Evolutionary conservation across 2,329 filamentous ascomycete species (phyloP), one percentile per base, ranked within the genome.

Genomic region (Paramyrothecium roridum): DNA sequence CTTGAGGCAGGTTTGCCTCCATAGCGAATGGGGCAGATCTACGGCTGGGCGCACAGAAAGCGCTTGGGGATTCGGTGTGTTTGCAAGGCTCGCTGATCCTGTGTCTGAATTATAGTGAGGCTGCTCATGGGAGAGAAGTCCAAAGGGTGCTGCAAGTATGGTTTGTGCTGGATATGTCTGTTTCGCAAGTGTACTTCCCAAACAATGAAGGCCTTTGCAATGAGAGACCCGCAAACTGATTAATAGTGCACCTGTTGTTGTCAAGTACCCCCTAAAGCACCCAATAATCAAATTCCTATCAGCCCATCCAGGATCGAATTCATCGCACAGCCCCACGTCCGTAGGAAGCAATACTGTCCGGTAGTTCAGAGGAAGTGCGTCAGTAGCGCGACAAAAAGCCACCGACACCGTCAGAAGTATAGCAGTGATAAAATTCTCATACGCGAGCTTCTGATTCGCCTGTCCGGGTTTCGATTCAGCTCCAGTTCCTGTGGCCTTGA

Each of bases 351-450:
- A 65, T 16, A 84, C 66, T 1, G 79, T 82, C 52, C 79, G 76
- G 55, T 77, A 77, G 59, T 83, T 83, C 3, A 85, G 68, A 3
- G 81, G 77, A 21, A 83, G 73, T 3, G 81, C 80, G 30, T 75
- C 74, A 17, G 76, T 73, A 30, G 69, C 73, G 6, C 69, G 69
- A 61, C 81, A 83, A 55, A 84, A 82, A 7, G 71, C 70, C 6
- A 76, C 70, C 2, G 77, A 77, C 52, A 84, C 62, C n/a, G 80
- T 78, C 2, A 78, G 74, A 17, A 84, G 69, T 11, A 79, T 68
- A n/a, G 81, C 79, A 12, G 74, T 71, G 50, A 85, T 74, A 56
- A 85, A 83, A 46, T 77, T 77, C 56, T 83, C 80, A 61, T 85
- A 80, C 6, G 79, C 73, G 19, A 76, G 74, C 56, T 75, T 78